Base-by-base conservation (phyloP, 176 grass and related monocot species). In the Juncus inflexus region DNA sequence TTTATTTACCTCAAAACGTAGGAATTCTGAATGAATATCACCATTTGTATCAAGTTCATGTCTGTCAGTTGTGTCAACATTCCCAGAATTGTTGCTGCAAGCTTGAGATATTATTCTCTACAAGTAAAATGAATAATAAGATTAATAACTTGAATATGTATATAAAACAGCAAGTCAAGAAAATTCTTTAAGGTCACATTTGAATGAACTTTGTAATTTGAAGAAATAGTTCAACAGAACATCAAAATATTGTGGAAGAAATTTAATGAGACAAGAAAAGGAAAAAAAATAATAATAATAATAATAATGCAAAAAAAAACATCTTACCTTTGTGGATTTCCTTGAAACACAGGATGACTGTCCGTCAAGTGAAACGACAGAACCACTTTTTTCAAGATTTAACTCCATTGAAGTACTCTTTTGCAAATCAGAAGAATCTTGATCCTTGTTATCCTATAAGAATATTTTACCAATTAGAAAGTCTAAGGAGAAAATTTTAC, bases 1-100 rank as follows among this genome's bases (percentile, higher is more conserved):
- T 47, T 45, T 10, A 15, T 73, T 68, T 79, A 90, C 92, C 81
- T 96, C 92, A 65, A 96, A 96, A 61, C 87, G 87, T 47, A 96
- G 71, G 72, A 73, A 83, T 41, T 91, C 87, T 74, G 79, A 76
- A 83, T 79, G 55, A 66, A 80, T 85, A 61, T 82, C 64, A 65
- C 51, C 64, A 50, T 86, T 72, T 68, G 69, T 64, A 72, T 76
- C 53, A 77, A 70, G 37, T 61, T 71, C 58, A 69, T 49, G 41
- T 73, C 74, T 50, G 42, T 59, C 60, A 42, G 69, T 60, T 69
- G 56, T 65, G 65, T 39, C 63, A 60, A 15, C 74, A 74, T 68
- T 77, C 74, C 4, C 69, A 70, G 42, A 68, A 79, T 76, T 63
- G 52, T 41, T 74, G 63, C 62, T 61, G 42, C 60, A 58, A 70